Base-by-base conservation (phyloP, 768 basidiomycete species). In the Russula lepida region DNA sequence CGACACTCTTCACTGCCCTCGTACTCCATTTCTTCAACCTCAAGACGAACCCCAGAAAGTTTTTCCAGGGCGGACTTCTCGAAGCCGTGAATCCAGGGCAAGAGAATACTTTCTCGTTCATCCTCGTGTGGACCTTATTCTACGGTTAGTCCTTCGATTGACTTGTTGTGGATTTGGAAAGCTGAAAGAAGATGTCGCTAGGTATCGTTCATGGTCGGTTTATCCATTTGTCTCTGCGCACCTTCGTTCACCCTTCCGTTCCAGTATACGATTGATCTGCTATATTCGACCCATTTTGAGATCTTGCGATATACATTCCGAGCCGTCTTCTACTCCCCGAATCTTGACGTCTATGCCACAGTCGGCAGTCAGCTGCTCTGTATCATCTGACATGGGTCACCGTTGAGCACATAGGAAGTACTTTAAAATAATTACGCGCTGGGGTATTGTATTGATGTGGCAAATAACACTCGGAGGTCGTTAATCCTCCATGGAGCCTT, bases 61-160 rank as follows among this genome's bases (percentile, higher is more conserved):
- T 83, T 71, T 68, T 86, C 19, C 74, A 79, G 47, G 83, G 84
- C 5, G 88, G 88, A 2, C 69, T 82, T 62, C 74, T 78, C 72
- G 88, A 88, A 57, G 74, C 95, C 39, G 74, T 86, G 50, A 92
- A 87, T 63, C 87, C 94, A 0, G 92, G 92, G 11, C 89, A 93
- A 73, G 94, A 97, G 73, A 94, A 92, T 65, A 76, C 86, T 19
- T 91, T 92, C 68, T 91, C 92, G 3, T 98, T 95, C 68, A 81
- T 98, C 60, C 81, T 97, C 30, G 86, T 89, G 23, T 98, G 94
- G 94, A 98, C 94, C 37, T 76, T 95, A 58, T 89, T 94, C 71
- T 95, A 90, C 71, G 94, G 90, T 92, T 67, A 61, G 88, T 74
- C 15, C 25, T 33, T 32, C 33, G 37, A 47, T 57, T 48, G 13